Base-by-base conservation (phyloP, 106 monocot genomes). In the Dioscorea alata region DNA sequence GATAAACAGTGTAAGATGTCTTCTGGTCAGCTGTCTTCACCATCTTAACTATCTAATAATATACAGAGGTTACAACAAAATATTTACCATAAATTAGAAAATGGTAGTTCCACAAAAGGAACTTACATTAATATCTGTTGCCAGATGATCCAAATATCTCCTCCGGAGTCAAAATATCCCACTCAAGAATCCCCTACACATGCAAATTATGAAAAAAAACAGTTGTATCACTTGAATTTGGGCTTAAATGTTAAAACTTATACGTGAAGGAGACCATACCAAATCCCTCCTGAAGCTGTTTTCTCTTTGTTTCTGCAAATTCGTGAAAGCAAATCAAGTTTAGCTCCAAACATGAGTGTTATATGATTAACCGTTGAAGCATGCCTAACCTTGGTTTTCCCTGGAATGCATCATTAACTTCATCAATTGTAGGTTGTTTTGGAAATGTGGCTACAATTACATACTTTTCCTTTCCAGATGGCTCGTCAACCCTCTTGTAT, bases 351-450 rank as follows among this genome's bases (percentile, higher is more conserved):
- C 42, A 42, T 10, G 42, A 42, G 42, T 42, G 42, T 42, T 6
- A 42, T 42, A 10, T 42, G 42, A 10, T 42, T 42, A 8, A 42
- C 10, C 4, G 22, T 12, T 61, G 8, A 14, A 49, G 18, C 8
- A 24, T 58, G 21, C 6, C 66, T 83, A 72, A 86, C 95, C 81
- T 88, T 59, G 76, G 66, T 71, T 79, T 92, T 64, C 92, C 92
- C 57, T 78, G 69, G 73, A 97, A 92, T 69, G 89, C 89, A 83
- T 87, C 82, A 56, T 92, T 97, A 52, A 97, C 77, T 74, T 97
- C 97, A 59, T 81, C 80, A 24, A 62, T 58, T 33, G 97, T 89
- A 71, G 97, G 97, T 53, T 73, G 89, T 69, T 74, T 51, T 8
- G 82, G 78, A 73, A 97, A 92, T 72, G 86, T 75, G 2, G 80